Percentiles rank a stretch among this genome's conserved stretches.
phyloP scores from a whole-genome alignment of 2,329 filamentous ascomycete genomes.

The Phaeosphaeria sp. region DNA sequence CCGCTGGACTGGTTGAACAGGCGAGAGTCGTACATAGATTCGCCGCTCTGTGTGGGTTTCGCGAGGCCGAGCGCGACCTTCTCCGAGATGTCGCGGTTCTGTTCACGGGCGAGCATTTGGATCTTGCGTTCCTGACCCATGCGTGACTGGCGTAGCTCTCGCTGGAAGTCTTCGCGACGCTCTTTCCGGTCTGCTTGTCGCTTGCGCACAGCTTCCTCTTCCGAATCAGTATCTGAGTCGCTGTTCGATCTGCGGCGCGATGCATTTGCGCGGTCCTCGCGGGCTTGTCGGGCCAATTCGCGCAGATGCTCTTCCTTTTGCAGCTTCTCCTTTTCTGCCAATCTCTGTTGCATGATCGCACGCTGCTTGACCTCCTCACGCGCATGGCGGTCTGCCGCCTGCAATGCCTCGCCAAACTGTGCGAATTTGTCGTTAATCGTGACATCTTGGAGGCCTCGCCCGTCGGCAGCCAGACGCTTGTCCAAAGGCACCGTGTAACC shows the following conservation, averaged over 20 bases:
- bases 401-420: slow-evolving; percentile 91
- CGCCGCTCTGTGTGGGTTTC: slow-evolving; percentile 89
- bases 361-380: slow-evolving; percentile 94
- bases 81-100: slow-evolving; percentile 95
- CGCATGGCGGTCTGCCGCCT: slow-evolving; percentile 92
- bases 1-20: slow-evolving; percentile 94
- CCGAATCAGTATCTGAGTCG: slow-evolving; percentile 55
- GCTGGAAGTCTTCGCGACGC: slow-evolving; percentile 79
- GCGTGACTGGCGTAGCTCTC: slow-evolving; percentile 87
- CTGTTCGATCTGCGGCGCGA: slow-evolving; percentile 50
- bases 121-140: slow-evolving; percentile 94
- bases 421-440: slow-evolving; percentile 99
- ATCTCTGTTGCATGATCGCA: slow-evolving; percentile 90
- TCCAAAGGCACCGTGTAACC: slow-evolving; percentile 96
- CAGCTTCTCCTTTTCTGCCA: slow-evolving; percentile 95
- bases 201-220: slow-evolving; percentile 75
- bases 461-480: slow-evolving; percentile 93
- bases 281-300: slow-evolving; percentile 85
- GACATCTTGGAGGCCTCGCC: slow-evolving; percentile 87
- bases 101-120: slow-evolving; percentile 91
- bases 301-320: slow-evolving; percentile 94
- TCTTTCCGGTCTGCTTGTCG: slow-evolving; percentile 81
- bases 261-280: slow-evolving; percentile 74
- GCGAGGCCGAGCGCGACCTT: slow-evolving; percentile 94
- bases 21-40: slow-evolving; percentile 96